These are phyloP conservation scores for Lonicera japonica DNA, from an alignment of 129 eudicot species.

Conservation along the genomic window DNA sequence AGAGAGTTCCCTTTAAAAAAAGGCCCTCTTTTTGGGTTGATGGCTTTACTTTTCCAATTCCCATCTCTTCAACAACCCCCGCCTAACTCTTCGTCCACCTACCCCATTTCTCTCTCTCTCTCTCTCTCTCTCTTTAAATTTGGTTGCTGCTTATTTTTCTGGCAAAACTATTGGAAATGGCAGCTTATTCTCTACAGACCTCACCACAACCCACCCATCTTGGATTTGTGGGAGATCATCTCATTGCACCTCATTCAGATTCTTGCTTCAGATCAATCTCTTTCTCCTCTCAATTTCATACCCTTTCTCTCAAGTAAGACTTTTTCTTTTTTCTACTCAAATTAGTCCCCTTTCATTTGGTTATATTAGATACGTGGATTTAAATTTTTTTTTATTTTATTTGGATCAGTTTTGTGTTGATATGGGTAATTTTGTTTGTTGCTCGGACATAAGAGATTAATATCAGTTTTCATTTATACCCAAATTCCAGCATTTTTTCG, in stretches of 20 bases:
- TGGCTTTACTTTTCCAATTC: neutral
- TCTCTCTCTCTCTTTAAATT: neutral
- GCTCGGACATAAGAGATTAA: neutral
- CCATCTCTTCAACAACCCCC: neutral
- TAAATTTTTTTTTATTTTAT: too few species aligned
- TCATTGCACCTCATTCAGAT: neutral
- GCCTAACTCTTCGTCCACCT: neutral
- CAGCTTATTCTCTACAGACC: neutral
- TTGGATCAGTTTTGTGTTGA: neutral
- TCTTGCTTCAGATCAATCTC: conserved; percentile 17
- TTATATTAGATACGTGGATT: neutral
- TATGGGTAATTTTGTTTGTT: too few species aligned
- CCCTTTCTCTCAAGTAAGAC: conserved; percentile 7
- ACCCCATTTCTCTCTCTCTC: neutral
- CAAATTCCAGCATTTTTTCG: neutral
- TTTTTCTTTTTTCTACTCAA: neutral
- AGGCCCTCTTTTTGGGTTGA: too few species aligned
- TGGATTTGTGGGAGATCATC: neutral
- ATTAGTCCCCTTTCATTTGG: neutral
- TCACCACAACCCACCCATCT: neutral
- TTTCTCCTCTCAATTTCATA: conserved; percentile 9
- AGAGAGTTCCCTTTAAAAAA: too few species aligned
- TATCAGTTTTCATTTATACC: neutral
- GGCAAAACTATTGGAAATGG: conserved; percentile 2
- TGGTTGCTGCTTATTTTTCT: neutral